A percentile compares a stretch with the other conserved stretches of the same genome.
These are phyloP conservation scores for Crithidia sp. DNA, from an alignment of 208 protist species.

Conservation along the genomic window DNA sequence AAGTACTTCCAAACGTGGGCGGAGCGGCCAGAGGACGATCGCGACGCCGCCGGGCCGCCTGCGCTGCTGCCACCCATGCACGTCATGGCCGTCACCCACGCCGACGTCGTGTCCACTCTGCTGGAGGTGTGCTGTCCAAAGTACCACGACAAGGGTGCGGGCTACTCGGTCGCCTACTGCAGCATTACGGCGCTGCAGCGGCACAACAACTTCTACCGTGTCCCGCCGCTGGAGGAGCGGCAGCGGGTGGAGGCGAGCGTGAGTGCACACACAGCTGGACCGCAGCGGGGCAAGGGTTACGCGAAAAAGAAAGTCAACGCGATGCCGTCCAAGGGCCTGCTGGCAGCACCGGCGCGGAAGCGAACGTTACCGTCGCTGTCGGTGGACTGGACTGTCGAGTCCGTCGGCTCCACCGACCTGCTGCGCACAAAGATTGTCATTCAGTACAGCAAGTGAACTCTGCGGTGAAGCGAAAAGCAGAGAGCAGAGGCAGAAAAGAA, in stretches of 20 bases:
- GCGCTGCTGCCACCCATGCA: slow-evolving; percentile 75
- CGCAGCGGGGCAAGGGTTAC: slow-evolving; percentile 15
- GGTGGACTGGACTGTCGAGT: slow-evolving; percentile 53
- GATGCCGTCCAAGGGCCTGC: slow-evolving; percentile 18
- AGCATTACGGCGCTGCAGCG: slow-evolving; percentile 72
- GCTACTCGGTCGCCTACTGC: slow-evolving; percentile 79
- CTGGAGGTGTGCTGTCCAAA: slow-evolving; percentile 76
- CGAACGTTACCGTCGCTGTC: slow-evolving; percentile 22
- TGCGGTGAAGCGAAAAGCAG: too few species aligned
- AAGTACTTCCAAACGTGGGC: slow-evolving; percentile 55
- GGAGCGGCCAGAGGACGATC: slow-evolving; percentile 25
- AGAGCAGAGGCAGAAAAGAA: not conserved
- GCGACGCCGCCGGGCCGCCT: slow-evolving; percentile 17
- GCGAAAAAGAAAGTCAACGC: slow-evolving; percentile 28
- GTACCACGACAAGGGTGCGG: slow-evolving; percentile 47
- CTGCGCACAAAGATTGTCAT: slow-evolving; percentile 75
- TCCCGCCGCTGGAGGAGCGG: slow-evolving; percentile 42
- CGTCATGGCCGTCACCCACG: slow-evolving; percentile 81
- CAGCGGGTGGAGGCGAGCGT: slow-evolving; percentile 8
- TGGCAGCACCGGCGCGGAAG: not conserved
- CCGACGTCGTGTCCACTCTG: slow-evolving; percentile 63
- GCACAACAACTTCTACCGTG: slow-evolving; percentile 81
- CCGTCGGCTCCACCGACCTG: slow-evolving; percentile 58
- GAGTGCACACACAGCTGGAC: not conserved
- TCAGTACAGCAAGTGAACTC: slow-evolving; percentile 39